Conservation (phyloP, 2,329 filamentous ascomycete species). For the Cytospora chrysosperma region DNA sequence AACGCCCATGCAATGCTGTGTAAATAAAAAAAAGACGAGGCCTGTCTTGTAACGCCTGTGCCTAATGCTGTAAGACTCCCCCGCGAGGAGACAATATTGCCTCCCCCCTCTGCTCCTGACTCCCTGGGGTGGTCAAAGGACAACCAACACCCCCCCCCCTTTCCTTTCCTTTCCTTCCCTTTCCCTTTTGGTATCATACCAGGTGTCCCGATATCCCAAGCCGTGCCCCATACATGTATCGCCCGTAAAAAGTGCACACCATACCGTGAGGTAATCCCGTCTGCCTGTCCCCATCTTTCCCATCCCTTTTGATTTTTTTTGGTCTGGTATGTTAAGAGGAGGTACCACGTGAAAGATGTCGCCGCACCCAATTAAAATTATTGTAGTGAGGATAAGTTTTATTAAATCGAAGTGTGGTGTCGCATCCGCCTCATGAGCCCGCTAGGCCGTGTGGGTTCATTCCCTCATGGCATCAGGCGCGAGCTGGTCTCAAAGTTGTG, state of each 20-base stretch:
- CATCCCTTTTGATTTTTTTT: not conserved
- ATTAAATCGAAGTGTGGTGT: constrained; percentile 6
- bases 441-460: not conserved
- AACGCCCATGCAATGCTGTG: not conserved
- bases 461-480: constrained; percentile 27
- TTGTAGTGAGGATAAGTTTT: constrained; percentile 11
- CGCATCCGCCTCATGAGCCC: not conserved
- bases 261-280: constrained; percentile 24
- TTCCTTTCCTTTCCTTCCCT: not conserved
- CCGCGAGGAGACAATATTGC: not conserved
- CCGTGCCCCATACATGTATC: constrained; percentile 11
- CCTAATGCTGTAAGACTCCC: not conserved
- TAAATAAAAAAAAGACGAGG: not conserved
- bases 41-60: not conserved
- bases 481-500: constrained; percentile 60
- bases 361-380: constrained; percentile 21
- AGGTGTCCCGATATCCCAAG: constrained; percentile 4
- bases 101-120: not conserved
- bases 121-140: not conserved
- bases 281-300: constrained; percentile 3
- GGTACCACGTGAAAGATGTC: constrained; percentile 11
- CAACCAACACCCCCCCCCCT: not conserved
- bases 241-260: constrained; percentile 17
- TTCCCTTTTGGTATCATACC: constrained; percentile 15
- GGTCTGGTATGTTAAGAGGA: not conserved